Conservation (phyloP, 2,329 filamentous ascomycete species). For the Pyricularia pennisetigena region DNA sequence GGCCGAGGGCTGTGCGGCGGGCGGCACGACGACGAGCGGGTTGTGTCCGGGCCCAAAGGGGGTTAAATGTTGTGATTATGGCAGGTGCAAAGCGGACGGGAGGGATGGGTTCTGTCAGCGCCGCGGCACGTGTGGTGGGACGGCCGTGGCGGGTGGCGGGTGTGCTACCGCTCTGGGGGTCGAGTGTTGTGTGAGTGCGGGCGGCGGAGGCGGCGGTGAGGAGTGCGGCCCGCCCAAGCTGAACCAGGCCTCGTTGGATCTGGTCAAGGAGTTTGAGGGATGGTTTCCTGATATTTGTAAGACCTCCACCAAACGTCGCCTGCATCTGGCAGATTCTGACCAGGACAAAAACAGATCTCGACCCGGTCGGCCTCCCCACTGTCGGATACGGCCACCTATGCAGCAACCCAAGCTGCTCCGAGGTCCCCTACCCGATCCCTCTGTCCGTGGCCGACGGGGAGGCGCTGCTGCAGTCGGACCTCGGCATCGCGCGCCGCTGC, state of each 20-base stretch:
- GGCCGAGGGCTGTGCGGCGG: neutral
- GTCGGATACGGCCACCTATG: slow-evolving; percentile 42
- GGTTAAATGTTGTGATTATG: neutral
- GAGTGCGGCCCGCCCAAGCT: neutral
- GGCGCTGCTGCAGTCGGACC: slow-evolving; percentile 27
- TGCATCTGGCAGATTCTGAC: neutral
- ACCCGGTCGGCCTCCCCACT: slow-evolving; percentile 35
- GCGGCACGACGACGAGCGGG: neutral
- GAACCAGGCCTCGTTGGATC: neutral
- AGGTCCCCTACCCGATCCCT: slow-evolving; percentile 35
- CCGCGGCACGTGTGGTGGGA: neutral
- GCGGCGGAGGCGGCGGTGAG: neutral
- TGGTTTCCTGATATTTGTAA: neutral
- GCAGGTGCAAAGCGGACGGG: neutral
- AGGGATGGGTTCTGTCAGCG: neutral
- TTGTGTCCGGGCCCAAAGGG: neutral
- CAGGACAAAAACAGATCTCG: slow-evolving; percentile 14
- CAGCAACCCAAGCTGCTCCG: slow-evolving; percentile 26
- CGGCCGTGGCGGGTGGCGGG: neutral
- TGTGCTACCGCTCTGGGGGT: neutral
- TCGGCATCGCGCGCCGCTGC: slow-evolving; percentile 25
- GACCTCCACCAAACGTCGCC: neutral
- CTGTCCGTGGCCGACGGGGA: slow-evolving; percentile 28
- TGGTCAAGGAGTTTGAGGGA: neutral
- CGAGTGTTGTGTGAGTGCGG: neutral